phyloP scores from a whole-genome alignment of 345 rosid genomes.

The Dipteronia dyeriana region DNA sequence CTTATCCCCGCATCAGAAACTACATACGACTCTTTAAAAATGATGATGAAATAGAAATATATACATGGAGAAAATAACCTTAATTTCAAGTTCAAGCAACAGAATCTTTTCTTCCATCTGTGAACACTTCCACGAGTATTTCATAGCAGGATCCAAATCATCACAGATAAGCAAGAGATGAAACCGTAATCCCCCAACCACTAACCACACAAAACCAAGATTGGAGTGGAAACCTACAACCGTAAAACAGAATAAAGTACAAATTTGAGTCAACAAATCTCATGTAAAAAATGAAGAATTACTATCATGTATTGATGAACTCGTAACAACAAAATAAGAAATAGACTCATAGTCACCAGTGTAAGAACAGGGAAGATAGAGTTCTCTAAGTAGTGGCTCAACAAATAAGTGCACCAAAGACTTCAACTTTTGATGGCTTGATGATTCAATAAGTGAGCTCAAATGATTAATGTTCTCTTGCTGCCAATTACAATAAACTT shows the following conservation, averaged over 20 bases:
- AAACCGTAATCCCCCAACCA: conserved; percentile 75
- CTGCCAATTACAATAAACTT: conserved; percentile 32
- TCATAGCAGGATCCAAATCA: conserved; percentile 80
- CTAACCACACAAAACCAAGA: conserved; percentile 72
- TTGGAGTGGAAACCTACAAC: conserved; percentile 46
- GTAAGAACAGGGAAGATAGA: conserved; percentile 50
- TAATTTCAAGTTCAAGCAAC: conserved; percentile 64
- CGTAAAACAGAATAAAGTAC: not conserved
- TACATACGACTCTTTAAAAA: not conserved
- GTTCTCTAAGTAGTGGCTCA: conserved; percentile 57
- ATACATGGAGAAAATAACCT: conserved; percentile 44
- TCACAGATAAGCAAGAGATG: conserved; percentile 63
- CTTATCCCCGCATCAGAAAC: not conserved
- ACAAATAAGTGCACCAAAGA: conserved; percentile 43
- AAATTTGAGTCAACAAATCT: conserved; percentile 17
- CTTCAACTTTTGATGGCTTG: conserved; percentile 64
- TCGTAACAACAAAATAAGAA: conserved; percentile 15
- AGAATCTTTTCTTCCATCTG: conserved; percentile 56
- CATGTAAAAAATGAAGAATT: not conserved
- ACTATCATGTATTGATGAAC: conserved; percentile 11
- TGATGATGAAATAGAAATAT: not conserved
- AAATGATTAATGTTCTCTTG: conserved; percentile 41
- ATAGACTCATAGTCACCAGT: conserved; percentile 38
- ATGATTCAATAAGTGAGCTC: conserved; percentile 52
- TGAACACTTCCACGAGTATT: conserved; percentile 61